phyloP scores from a whole-genome alignment of 2,329 filamentous ascomycete species.

The Pseudovirgaria hyperparasitica region DNA sequence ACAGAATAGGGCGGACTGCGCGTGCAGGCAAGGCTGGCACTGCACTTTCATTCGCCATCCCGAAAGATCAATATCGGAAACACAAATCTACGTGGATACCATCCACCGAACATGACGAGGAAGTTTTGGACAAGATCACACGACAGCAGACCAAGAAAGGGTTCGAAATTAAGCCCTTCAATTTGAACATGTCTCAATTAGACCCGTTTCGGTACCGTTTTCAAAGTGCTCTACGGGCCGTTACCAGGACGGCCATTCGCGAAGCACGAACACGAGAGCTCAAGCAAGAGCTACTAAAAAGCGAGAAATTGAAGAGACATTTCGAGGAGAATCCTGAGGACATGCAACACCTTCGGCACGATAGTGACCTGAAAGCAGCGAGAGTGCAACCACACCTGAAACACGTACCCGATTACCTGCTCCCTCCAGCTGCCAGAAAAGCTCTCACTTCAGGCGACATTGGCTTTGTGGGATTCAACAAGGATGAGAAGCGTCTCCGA shows the following conservation, averaged over 20 bases:
- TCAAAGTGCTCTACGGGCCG: conserved; percentile 70
- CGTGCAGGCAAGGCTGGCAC: conserved; percentile 85
- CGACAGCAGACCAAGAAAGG: conserved; percentile 67
- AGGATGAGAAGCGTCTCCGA: no score
- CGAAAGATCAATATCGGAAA: conserved; percentile 68
- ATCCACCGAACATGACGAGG: conserved; percentile 71
- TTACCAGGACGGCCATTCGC: conserved; percentile 79
- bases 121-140: conserved; percentile 65
- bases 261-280: conserved; percentile 84
- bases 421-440: conserved; percentile 62
- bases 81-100: conserved; percentile 75
- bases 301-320: conserved; percentile 80
- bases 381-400: conserved; percentile 80
- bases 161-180: conserved; percentile 76
- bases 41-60: conserved; percentile 89
- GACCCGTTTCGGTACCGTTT: conserved; percentile 83
- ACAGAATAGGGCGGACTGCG: conserved; percentile 87
- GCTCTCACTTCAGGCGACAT: conserved; percentile 53
- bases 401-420: conserved; percentile 85
- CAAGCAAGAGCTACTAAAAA: conserved; percentile 79
- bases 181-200: conserved; percentile 88
- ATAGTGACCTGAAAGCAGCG: conserved; percentile 73
- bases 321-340: conserved; percentile 96
- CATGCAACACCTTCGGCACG: conserved; percentile 75
- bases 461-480: conserved; percentile 60